Evolutionary conservation across 805 yeast species (phyloP).

Genomic region (Candida taoyuanica): DNA sequence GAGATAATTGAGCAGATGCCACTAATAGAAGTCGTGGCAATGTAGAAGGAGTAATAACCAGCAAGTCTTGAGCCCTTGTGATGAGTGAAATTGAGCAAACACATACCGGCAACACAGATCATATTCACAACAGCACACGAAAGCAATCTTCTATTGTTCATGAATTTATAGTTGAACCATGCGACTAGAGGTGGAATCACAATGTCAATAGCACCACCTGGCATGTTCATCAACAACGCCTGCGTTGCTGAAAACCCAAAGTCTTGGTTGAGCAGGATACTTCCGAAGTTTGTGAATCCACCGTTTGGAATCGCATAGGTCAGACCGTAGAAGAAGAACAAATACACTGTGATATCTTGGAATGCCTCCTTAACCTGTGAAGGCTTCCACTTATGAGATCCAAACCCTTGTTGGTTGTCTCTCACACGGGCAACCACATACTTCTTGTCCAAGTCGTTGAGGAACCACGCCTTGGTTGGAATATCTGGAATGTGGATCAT

Average conservation of each 20-base stretch:
- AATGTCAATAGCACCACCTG: constrained; percentile 30
- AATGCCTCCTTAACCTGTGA: constrained; percentile 50
- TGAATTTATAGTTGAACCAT: constrained; percentile 6
- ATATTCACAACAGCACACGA: constrained; percentile 6
- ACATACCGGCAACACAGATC: constrained; percentile 10
- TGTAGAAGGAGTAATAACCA: constrained; percentile 29
- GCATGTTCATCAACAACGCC: constrained; percentile 30
- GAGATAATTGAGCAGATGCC: constrained; percentile 32
- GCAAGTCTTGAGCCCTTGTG: constrained; percentile 20
- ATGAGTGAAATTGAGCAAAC: constrained; percentile 10
- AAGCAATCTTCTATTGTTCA: constrained; percentile 7
- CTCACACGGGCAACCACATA: constrained; percentile 49
- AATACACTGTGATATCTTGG: constrained; percentile 45
- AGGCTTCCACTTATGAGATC: constrained; percentile 48
- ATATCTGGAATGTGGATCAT: constrained; percentile 49
- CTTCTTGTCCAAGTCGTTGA: constrained; percentile 40
- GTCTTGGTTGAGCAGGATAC: constrained; percentile 14
- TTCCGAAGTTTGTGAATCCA: constrained; percentile 31
- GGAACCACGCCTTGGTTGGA: constrained; percentile 47
- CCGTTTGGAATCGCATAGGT: constrained; percentile 48
- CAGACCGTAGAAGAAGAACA: constrained; percentile 39
- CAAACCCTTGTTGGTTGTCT: constrained; percentile 52
- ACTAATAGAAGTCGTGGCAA: constrained; percentile 33
- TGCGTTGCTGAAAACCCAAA: constrained; percentile 14
- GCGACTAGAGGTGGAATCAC: constrained; percentile 18